Conservation (phyloP, 495 filamentous ascomycete species). For the Penicillium canariense region DNA sequence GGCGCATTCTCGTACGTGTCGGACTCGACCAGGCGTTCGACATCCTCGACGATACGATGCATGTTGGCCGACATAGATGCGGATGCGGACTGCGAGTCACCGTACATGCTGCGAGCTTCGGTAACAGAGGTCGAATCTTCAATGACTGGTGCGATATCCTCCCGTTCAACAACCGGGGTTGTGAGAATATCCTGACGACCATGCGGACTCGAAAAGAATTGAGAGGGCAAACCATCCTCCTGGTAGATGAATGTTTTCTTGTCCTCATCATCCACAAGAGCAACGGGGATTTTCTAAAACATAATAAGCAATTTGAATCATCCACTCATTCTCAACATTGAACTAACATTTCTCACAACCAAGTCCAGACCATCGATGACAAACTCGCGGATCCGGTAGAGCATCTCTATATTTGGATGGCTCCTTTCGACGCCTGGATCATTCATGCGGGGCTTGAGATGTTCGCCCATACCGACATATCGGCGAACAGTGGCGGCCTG, state of each 20-base stretch:
- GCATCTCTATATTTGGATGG: constrained; percentile 68
- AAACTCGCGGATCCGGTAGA: constrained; percentile 65
- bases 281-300: constrained; percentile 44
- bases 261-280: constrained; percentile 45
- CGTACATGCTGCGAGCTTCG: constrained; percentile 40
- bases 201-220: constrained; percentile 45
- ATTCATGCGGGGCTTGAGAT: constrained; percentile 53
- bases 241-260: constrained; percentile 55
- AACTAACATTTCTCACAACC: constrained; percentile 50
- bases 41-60: constrained; percentile 61
- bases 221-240: constrained; percentile 52
- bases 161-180: constrained; percentile 41
- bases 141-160: constrained; percentile 40
- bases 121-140: constrained; percentile 30
- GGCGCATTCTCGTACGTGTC: constrained; percentile 48
- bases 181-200: constrained; percentile 38
- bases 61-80: constrained; percentile 50
- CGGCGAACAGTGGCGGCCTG: constrained; percentile 47
- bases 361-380: constrained; percentile 63
- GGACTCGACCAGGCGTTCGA: constrained; percentile 58
- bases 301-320: constrained; percentile 1
- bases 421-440: constrained; percentile 55
- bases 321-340: neutral
- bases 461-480: constrained; percentile 44
- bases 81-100: constrained; percentile 47